These are phyloP conservation scores for Neofusicoccum kwambonambiense DNA, from an alignment of 2,329 filamentous ascomycete genomes.

Conservation along the genomic window DNA sequence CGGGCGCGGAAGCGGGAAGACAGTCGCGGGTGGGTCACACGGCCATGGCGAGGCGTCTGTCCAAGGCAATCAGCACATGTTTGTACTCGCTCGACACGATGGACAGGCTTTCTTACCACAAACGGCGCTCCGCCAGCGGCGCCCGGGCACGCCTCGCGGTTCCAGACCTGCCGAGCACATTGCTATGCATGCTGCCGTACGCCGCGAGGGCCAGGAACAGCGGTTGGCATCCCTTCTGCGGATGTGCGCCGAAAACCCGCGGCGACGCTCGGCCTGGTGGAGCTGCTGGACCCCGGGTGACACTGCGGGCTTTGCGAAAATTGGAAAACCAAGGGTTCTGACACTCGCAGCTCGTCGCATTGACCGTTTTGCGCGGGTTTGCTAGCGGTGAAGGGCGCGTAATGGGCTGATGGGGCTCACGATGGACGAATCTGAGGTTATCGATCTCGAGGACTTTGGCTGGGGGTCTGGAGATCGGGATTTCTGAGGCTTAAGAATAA, in stretches of 20 bases:
- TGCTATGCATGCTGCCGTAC: neutral
- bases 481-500: conserved; percentile 10
- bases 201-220: neutral
- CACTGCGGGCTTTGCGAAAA: neutral
- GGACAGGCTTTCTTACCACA: neutral
- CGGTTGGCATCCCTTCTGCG: neutral
- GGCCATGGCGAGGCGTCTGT: neutral
- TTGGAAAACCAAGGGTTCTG: conserved; percentile 5
- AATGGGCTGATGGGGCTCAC: neutral
- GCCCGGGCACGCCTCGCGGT: neutral
- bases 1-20: conserved; percentile 14
- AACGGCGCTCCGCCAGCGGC: neutral
- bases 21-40: neutral
- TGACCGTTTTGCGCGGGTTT: neutral
- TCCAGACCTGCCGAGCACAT: neutral
- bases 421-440: conserved; percentile 10
- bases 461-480: conserved; percentile 14
- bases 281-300: neutral
- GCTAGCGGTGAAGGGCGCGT: neutral
- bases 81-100: neutral
- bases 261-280: neutral
- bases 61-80: neutral
- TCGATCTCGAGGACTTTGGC: conserved; percentile 5
- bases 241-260: neutral
- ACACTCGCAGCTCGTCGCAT: neutral